These are phyloP conservation scores for Rhodotorula toruloides DNA, from an alignment of 768 basidiomycete species.

Conservation along the genomic window DNA sequence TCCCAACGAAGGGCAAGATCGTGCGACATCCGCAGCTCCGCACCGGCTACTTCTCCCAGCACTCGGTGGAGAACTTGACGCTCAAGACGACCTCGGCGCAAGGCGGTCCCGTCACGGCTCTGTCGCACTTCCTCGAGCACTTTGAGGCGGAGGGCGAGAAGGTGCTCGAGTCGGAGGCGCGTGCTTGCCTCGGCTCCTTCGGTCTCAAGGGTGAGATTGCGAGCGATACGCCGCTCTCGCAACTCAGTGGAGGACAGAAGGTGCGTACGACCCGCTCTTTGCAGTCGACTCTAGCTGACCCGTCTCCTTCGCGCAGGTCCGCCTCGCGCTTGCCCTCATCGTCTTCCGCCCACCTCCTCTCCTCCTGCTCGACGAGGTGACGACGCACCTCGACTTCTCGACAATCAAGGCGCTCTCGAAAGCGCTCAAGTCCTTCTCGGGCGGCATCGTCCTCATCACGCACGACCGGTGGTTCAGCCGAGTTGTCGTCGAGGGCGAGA, in stretches of 20 bases:
- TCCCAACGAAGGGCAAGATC: constrained; percentile 46
- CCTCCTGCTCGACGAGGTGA: constrained; percentile 55
- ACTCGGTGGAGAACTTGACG: constrained; percentile 57
- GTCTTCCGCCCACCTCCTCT: constrained; percentile 55
- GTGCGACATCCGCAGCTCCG: constrained; percentile 44
- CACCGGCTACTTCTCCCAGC: constrained; percentile 62
- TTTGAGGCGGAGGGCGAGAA: constrained; percentile 34
- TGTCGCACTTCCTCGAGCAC: constrained; percentile 43
- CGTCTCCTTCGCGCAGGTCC: constrained; percentile 49
- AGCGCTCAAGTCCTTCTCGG: constrained; percentile 54
- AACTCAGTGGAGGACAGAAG: constrained; percentile 59
- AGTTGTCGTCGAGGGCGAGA: constrained; percentile 42
- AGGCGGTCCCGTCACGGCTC: constrained; percentile 42
- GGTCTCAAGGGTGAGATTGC: constrained; percentile 51
- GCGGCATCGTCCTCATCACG: constrained; percentile 61
- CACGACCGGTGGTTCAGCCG: constrained; percentile 55
- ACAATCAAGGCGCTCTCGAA: constrained; percentile 58
- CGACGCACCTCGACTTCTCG: constrained; percentile 63
- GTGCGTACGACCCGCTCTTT: constrained; percentile 40
- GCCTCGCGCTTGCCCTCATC: constrained; percentile 58
- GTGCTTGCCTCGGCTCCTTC: constrained; percentile 51
- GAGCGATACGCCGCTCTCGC: constrained; percentile 51
- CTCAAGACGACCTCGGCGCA: constrained; percentile 41
- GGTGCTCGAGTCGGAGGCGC: constrained; percentile 51
- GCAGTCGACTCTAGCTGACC: background rate